Evolutionary conservation across 805 yeast species (phyloP), one percentile per base, ranked within the genome.

Genomic region (Lachancea waltii): DNA sequence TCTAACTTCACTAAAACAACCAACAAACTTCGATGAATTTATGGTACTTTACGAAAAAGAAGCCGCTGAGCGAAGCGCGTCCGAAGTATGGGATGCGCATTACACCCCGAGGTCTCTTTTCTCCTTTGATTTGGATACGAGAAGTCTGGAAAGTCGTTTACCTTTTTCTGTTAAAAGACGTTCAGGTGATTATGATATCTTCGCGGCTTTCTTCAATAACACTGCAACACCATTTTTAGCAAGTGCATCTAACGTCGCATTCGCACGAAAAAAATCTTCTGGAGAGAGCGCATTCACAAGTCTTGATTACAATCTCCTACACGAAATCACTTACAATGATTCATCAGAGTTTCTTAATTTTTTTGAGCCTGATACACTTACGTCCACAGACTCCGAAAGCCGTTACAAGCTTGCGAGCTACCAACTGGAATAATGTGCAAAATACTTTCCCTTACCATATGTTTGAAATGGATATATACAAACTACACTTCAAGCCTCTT

Each of bases 141-240:
- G 29, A 5, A 34, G 21, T 29, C 19, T 30, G 8, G 31, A 10
- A 11, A 23, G 22, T 19, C 18, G 17, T 20, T 8, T 30, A 18
- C 33, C 38, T n/a, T 28, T 29, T 29, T 14, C 19, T 18, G 18
- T 10, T 3, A 17, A 18, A 3, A 16, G 11, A 3, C 17, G 20
- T 20, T 18, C 10, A n/a, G 6, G 11, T 22, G 35, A 36, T 17
- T 36, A 36, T 14, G 32, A 36, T 20, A 13, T 36, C n/a, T 36
- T 36, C 14, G 30, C 30, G 11, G 21, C 40, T 8, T 36, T 36
- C 25, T 36, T 25, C 14, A 30, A 24, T 16, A 36, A 36, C 8
- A 31, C 21, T 9, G 23, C 34, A 4, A 20, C 40, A 15, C 25
- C 24, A 14, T 36, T 36, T 31, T 28, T 35, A 13, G 17, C 26